Evolutionary conservation across 164 flowering plant genomes (phyloP).

Genomic region (Euptelea pleiosperma): DNA sequence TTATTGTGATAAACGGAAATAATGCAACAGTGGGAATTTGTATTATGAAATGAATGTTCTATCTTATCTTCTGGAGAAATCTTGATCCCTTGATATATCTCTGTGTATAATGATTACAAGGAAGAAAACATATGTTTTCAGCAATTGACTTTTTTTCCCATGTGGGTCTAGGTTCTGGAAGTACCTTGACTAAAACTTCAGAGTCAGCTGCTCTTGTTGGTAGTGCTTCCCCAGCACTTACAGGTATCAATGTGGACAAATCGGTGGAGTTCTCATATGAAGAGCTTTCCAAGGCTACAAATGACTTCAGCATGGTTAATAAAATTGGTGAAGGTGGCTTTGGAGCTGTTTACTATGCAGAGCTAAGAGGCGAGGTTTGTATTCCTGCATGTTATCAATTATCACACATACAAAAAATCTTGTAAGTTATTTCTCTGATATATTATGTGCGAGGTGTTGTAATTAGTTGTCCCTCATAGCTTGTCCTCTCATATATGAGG

Average conservation of each 20-base stretch:
- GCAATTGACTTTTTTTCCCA: background rate
- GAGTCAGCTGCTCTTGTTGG: conserved; percentile 30
- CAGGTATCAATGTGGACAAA: conserved; percentile 73
- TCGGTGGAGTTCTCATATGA: conserved; percentile 91
- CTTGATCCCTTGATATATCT: background rate
- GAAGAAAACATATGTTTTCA: background rate
- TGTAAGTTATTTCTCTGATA: too few relatives aligned
- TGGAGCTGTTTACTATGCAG: conserved; percentile 92
- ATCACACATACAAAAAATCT: too few relatives aligned
- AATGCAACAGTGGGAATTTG: too few relatives aligned
- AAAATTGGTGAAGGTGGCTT: conserved; percentile 95
- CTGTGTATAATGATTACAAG: background rate
- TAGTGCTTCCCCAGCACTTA: conserved; percentile 38
- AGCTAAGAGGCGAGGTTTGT: conserved; percentile 83
- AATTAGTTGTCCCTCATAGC: too few relatives aligned
- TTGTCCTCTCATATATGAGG: too few relatives aligned
- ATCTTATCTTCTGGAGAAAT: background rate
- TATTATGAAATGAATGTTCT: background rate
- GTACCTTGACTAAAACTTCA: conserved; percentile 22
- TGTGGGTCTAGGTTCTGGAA: conserved; percentile 23
- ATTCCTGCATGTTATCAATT: background rate
- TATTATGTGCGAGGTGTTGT: too few relatives aligned
- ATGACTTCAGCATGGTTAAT: conserved; percentile 66
- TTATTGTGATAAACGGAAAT: too few relatives aligned
- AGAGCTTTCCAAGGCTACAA: conserved; percentile 77